Conservation (phyloP, 352 stramenopile genomes). For the Pythium myriotylum region DNA sequence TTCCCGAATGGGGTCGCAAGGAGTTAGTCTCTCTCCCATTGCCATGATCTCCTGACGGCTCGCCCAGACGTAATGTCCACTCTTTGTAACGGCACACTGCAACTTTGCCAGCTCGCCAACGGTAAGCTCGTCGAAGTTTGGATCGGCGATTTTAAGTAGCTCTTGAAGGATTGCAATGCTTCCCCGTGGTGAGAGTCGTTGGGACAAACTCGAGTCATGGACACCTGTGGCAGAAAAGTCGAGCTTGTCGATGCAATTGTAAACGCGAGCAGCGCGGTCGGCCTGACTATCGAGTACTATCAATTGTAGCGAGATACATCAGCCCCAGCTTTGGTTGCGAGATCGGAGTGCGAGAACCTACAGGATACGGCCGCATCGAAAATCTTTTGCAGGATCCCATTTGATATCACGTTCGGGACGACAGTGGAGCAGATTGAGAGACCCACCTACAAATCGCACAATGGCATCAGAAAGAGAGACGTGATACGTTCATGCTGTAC, state of each 20-base stretch:
- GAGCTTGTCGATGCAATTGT: conserved; percentile 19
- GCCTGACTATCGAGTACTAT: neutral
- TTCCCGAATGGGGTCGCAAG: conserved; percentile 8
- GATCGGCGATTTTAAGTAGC: conserved; percentile 5
- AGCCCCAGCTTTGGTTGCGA: too few relatives aligned
- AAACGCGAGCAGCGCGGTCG: neutral
- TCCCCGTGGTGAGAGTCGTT: conserved; percentile 9
- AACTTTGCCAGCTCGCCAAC: conserved; percentile 18
- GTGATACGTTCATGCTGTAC: neutral
- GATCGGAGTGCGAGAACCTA: neutral
- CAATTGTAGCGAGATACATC: too few relatives aligned
- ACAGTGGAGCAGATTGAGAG: conserved; percentile 17
- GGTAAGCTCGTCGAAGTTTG: conserved; percentile 3
- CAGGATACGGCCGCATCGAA: neutral
- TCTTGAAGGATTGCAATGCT: conserved; percentile 14
- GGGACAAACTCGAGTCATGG: neutral
- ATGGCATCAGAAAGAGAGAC: neutral
- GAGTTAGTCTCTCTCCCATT: conserved; percentile 11
- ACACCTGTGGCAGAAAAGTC: conserved; percentile 2
- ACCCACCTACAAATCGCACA: neutral
- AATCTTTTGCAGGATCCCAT: conserved; percentile 9
- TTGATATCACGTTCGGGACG: conserved; percentile 3
- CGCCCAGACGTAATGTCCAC: conserved; percentile 20
- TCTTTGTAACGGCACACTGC: conserved; percentile 11
- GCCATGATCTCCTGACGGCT: conserved; percentile 22